Evolutionary conservation across 2,329 filamentous ascomycete species (phyloP).

Genomic region (Coleophoma cylindrospora): DNA sequence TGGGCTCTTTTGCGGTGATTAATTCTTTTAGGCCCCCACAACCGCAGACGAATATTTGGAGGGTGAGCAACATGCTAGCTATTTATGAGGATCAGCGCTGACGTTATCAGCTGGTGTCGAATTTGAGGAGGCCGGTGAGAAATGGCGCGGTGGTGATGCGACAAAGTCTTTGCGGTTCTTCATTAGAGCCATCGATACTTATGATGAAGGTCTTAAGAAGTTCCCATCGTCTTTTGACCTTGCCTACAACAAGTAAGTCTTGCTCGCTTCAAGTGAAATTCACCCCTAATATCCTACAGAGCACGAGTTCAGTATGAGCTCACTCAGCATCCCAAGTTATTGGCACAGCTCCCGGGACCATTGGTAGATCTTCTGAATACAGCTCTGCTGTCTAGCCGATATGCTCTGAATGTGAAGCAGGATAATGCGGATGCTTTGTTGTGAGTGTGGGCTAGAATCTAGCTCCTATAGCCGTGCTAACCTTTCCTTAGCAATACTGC

Average conservation of each 20-base stretch:
- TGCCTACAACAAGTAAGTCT: constrained; percentile 65
- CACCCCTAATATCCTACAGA: constrained; percentile 30
- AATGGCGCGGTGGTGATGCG: constrained; percentile 69
- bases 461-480: too few species aligned
- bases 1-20: too few species aligned
- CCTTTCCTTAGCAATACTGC: constrained; percentile 47
- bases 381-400: constrained; percentile 58
- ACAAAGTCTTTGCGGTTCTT: constrained; percentile 45
- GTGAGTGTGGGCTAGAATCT: too few species aligned
- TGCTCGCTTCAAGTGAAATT: background rate
- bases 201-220: constrained; percentile 55
- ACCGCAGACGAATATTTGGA: constrained; percentile 65
- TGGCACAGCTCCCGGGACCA: constrained; percentile 50
- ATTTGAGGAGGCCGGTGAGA: constrained; percentile 66
- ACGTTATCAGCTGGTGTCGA: constrained; percentile 51
- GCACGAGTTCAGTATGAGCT: constrained; percentile 67
- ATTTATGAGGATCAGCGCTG: constrained; percentile 2
- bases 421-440: constrained; percentile 65
- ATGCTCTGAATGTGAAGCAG: constrained; percentile 52
- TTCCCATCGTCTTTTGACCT: constrained; percentile 63
- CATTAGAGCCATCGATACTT: constrained; percentile 60
- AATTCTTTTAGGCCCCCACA: constrained; percentile 39
- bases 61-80: constrained; percentile 29
- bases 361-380: constrained; percentile 50
- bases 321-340: constrained; percentile 59